Evolutionary conservation across 2,329 filamentous ascomycete genomes (phyloP).

Genomic region (Pseudocercospora pini-densiflorae): DNA sequence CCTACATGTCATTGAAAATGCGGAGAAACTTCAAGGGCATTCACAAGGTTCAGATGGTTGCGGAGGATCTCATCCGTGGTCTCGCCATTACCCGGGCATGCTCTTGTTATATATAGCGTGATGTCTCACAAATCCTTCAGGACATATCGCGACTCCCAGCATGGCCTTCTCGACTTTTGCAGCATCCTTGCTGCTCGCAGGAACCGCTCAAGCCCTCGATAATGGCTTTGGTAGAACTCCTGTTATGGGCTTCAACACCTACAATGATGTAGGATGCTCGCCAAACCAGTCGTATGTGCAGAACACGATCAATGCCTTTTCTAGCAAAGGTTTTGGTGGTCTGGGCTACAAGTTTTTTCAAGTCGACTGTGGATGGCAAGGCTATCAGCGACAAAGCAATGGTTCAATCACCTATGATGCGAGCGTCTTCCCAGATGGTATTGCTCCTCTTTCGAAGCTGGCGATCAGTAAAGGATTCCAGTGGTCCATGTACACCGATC

Average conservation of each 20-base stretch:
- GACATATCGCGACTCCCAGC: background rate
- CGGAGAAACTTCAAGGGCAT: slow-evolving; percentile 5
- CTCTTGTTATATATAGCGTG: background rate
- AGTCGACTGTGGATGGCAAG: slow-evolving; percentile 64
- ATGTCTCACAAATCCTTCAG: background rate
- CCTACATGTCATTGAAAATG: slow-evolving; percentile 2
- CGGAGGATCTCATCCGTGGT: slow-evolving; percentile 4
- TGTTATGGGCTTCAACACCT: slow-evolving; percentile 36
- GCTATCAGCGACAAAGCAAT: slow-evolving; percentile 43
- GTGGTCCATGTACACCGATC: slow-evolving; percentile 59
- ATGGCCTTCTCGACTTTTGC: background rate
- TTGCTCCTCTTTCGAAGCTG: slow-evolving; percentile 55
- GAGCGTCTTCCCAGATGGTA: slow-evolving; percentile 56
- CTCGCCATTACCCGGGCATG: slow-evolving; percentile 1
- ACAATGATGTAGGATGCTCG: slow-evolving; percentile 33
- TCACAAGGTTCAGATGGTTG: background rate
- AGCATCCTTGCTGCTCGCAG: slow-evolving; percentile 5
- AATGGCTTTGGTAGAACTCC: slow-evolving; percentile 37
- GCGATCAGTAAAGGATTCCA: slow-evolving; percentile 55
- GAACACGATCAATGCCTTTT: slow-evolving; percentile 29
- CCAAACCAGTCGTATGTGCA: slow-evolving; percentile 30
- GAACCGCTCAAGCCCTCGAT: slow-evolving; percentile 27
- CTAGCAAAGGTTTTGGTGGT: slow-evolving; percentile 19
- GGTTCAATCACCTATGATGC: slow-evolving; percentile 57
- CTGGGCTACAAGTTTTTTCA: slow-evolving; percentile 61